Percentiles rank a stretch among this genome's conserved stretches.
phyloP scores from a whole-genome alignment of 2,329 filamentous ascomycete species.

The Epicoccum sorghinum region DNA sequence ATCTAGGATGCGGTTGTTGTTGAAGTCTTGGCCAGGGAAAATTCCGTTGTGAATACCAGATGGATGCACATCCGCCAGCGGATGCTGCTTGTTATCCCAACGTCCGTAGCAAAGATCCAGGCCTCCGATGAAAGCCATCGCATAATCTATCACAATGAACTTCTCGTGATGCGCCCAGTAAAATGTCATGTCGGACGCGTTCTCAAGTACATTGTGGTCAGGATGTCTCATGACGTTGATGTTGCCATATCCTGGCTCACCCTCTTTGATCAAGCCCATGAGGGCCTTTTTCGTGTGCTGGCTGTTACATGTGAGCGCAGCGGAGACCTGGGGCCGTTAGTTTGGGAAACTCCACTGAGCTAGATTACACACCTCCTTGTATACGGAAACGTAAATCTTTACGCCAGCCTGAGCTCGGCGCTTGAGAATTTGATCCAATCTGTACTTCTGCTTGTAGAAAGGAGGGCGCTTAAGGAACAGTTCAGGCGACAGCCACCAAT shows the following conservation, averaged over 20 bases:
- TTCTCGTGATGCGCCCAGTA: constrained; percentile 99
- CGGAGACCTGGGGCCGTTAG: constrained; percentile 40
- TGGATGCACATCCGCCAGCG: constrained; percentile 85
- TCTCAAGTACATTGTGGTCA: constrained; percentile 93
- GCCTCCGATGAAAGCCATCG: constrained; percentile 89
- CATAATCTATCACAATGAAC: constrained; percentile 92
- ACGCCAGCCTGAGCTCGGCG: constrained; percentile 88
- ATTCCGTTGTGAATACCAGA: constrained; percentile 80
- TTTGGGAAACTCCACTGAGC: too few species aligned
- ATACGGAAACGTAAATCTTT: constrained; percentile 91
- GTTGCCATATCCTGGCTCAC: constrained; percentile 81
- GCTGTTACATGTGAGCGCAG: constrained; percentile 83
- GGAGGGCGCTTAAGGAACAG: constrained; percentile 85
- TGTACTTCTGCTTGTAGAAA: constrained; percentile 80
- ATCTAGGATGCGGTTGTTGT: constrained; percentile 96
- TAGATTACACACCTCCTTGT: constrained; percentile 70
- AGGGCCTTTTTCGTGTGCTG: constrained; percentile 89
- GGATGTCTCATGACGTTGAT: constrained; percentile 90
- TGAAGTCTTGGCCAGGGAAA: constrained; percentile 96
- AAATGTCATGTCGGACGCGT: constrained; percentile 93
- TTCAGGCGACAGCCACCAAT: constrained; percentile 96
- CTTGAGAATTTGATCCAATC: constrained; percentile 86
- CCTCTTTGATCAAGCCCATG: constrained; percentile 80
- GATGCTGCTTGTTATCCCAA: constrained; percentile 88
- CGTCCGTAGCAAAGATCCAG: constrained; percentile 94